Conservation (phyloP, 2,329 filamentous ascomycete genomes). For the Thermothelomyces thermophilus region DNA sequence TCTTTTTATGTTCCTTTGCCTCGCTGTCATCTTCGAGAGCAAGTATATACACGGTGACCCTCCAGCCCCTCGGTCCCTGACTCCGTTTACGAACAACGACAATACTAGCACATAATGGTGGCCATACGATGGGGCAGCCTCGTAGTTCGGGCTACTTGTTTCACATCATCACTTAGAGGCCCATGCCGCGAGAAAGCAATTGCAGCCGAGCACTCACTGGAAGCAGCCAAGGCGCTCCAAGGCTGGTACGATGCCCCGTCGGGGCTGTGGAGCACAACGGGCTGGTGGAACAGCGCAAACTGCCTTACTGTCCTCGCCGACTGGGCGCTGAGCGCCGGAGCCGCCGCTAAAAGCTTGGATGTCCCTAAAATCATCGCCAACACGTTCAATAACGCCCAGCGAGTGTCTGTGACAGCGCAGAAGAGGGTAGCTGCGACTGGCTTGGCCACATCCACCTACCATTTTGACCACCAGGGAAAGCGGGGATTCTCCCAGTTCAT, state of each 20-base stretch:
- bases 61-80: not conserved
- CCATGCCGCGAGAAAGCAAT: constrained; percentile 14
- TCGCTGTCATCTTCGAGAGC: not conserved
- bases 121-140: constrained; percentile 22
- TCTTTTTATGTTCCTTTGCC: not conserved
- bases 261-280: constrained; percentile 57
- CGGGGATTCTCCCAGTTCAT: constrained; percentile 41
- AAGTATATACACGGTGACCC: not conserved
- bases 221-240: constrained; percentile 43
- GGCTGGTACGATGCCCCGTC: constrained; percentile 53
- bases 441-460: constrained; percentile 35
- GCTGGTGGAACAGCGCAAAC: constrained; percentile 73
- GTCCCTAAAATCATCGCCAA: constrained; percentile 37
- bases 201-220: constrained; percentile 31
- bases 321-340: constrained; percentile 34
- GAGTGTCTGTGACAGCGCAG: constrained; percentile 30
- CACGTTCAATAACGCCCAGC: constrained; percentile 42
- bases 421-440: constrained; percentile 35
- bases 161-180: constrained; percentile 12
- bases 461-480: constrained; percentile 22
- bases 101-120: constrained; percentile 20
- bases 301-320: constrained; percentile 57
- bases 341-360: constrained; percentile 33
- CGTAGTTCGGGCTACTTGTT: constrained; percentile 21
- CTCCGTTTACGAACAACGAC: not conserved